Percentiles rank a stretch among this genome's conserved stretches.
These are phyloP conservation scores for Zasmidium citrigriseum DNA, from an alignment of 2,329 filamentous ascomycete genomes.

Conservation along the genomic window DNA sequence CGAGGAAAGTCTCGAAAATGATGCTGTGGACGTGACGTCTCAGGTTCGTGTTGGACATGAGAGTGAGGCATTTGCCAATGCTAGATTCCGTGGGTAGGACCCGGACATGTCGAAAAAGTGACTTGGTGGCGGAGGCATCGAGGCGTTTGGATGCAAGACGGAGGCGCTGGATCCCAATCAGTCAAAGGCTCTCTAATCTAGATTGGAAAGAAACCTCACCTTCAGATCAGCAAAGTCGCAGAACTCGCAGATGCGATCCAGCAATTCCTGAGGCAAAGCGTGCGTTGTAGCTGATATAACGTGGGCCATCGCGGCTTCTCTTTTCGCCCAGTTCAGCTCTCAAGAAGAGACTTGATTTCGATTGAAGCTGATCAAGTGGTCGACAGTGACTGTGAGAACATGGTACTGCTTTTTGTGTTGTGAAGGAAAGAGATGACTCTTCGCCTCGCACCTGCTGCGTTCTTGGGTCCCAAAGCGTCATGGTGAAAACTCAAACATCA, in stretches of 20 bases:
- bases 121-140: conserved; percentile 4
- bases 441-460: no score
- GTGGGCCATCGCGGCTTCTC: no score
- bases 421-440: no score
- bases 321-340: no score
- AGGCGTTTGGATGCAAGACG: background rate
- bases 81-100: conserved; percentile 3
- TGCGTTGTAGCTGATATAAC: no score
- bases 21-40: background rate
- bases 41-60: background rate
- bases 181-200: background rate
- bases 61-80: background rate
- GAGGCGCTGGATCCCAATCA: background rate
- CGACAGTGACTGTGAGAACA: no score
- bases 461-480: no score
- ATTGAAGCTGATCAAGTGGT: no score
- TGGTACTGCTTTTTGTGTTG: no score
- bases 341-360: no score
- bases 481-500: no score
- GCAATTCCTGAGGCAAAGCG: background rate
- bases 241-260: background rate
- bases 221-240: background rate
- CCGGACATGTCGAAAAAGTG: conserved; percentile 6
- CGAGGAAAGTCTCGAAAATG: background rate
- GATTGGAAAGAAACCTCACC: background rate